phyloP scores from a whole-genome alignment of 305 asterid species.

The Fraxinus floribunda region DNA sequence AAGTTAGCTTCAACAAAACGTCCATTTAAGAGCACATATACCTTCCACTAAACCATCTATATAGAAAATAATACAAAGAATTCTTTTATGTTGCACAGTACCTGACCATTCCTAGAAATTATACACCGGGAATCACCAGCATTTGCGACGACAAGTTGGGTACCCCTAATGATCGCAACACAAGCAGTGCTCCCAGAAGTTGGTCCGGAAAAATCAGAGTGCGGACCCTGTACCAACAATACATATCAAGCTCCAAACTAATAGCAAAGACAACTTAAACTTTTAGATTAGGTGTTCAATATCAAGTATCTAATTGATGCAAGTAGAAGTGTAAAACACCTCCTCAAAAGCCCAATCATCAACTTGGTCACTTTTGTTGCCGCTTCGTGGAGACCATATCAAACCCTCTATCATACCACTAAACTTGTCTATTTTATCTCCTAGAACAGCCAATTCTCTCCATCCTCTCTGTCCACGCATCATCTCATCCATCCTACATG shows the following conservation, averaged over 20 bases:
- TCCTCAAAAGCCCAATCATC: constrained; percentile 98
- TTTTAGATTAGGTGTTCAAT: not conserved
- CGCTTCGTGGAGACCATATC: constrained; percentile 82
- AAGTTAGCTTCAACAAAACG: not conserved
- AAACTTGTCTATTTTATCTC: constrained; percentile 83
- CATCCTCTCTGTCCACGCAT: constrained; percentile 98
- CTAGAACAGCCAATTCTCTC: constrained; percentile 91
- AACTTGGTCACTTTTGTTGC: constrained; percentile 62
- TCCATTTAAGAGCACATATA: not conserved
- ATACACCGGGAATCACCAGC: constrained; percentile 99
- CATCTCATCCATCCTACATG: constrained; percentile 98
- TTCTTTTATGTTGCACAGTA: constrained; percentile 19
- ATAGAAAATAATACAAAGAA: not conserved
- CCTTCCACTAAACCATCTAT: not conserved
- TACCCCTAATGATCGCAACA: constrained; percentile 75
- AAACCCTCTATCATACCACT: constrained; percentile 91
- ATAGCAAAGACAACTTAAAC: not conserved
- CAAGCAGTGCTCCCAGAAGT: constrained; percentile 95
- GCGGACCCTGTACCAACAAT: constrained; percentile 71
- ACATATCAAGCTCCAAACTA: constrained; percentile 10
- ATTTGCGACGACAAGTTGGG: constrained; percentile 86
- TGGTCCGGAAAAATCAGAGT: constrained; percentile 90
- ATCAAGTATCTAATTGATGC: constrained; percentile 12
- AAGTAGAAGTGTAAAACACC: constrained; percentile 39
- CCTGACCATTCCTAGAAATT: constrained; percentile 97